Evolutionary conservation across 208 protist species (phyloP).

Genomic region (Blastocrithidia nonstop): DNA sequence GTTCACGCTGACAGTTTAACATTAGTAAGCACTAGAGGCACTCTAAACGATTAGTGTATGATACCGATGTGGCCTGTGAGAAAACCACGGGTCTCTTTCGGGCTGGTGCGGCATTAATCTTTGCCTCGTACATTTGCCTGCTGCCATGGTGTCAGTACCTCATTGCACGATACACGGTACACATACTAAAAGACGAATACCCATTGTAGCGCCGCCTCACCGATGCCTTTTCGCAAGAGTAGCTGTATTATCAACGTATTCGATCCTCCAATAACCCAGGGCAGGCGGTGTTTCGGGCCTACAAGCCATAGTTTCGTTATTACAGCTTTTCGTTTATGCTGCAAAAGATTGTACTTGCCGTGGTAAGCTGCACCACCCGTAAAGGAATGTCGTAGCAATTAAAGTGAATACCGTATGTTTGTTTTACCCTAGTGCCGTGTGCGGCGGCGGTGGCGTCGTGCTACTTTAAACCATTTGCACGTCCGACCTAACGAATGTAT

Average conservation of each 20-base stretch:
- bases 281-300: constrained; percentile 36
- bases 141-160: constrained; percentile 37
- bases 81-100: constrained; percentile 22
- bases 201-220: constrained; percentile 38
- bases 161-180: constrained; percentile 22
- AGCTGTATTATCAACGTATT: constrained; percentile 56
- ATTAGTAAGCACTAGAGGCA: constrained; percentile 11
- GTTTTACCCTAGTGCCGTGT: constrained; percentile 25
- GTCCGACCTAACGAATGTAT: constrained; percentile 31
- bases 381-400: constrained; percentile 2
- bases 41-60: constrained; percentile 29
- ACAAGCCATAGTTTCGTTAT: constrained; percentile 30
- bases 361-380: constrained; percentile 18
- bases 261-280: constrained; percentile 33
- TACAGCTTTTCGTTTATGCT: constrained; percentile 43
- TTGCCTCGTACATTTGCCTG: constrained; percentile 20
- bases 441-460: constrained; percentile 16
- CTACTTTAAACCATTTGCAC: constrained; percentile 22
- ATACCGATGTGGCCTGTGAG: constrained; percentile 26
- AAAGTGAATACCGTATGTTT: constrained; percentile 21
- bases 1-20: constrained; percentile 6
- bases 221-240: constrained; percentile 31
- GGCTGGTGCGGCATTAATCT: constrained; percentile 15
- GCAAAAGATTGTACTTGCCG: constrained; percentile 45
- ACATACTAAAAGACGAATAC: constrained; percentile 35